Evolutionary conservation across 352 stramenopile genomes (phyloP), one percentile per base, ranked within the genome.

Genomic region (Globisporangium megalacanthum): DNA sequence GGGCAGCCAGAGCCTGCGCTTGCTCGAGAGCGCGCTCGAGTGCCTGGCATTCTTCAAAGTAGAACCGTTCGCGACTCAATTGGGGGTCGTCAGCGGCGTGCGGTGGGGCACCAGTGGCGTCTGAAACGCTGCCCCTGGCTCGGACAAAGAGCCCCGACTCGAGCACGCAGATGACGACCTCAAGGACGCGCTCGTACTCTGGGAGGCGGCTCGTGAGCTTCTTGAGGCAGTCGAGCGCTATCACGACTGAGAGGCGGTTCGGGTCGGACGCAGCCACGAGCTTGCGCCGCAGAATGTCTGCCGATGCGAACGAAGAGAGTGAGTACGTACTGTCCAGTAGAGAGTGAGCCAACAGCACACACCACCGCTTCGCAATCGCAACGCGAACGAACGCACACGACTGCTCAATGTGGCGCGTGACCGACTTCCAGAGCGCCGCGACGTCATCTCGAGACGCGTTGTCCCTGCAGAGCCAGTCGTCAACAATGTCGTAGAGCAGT

Each of bases 201-300:
- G 82, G 82, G 2, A 92, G 66, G 15, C 61, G 68, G 1, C 64
- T 31, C 0, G 79, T 62, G 33, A 92, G 64, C 19, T 87, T 82
- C 45, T 75, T 77, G 17, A 92, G 57, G 54, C 82, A 92, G 48
- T 92, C 79, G 52, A 92, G 65, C 3, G 82, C 82, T 44, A 92
- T 86, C 3, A 69, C 54, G n/a, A 84, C 64, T 0, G 82, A 88
- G 2, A 86, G 2, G 6, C 64, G 31, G 48, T 92, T 66, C 0
- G 79, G 77, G 36, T 88, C 63, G 14, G 63, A 49, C 4, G 56
- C 68, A 8, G 67, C 22, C 11, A 87, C 65, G 2, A 89, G 68
- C 29, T 77, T 79, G 31, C 72, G 67, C 15, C 75, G 73, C 4
- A 92, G 64, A 0, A 90, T 58, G 68, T 92, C 81, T 91, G 58